Base-by-base conservation (phyloP, 768 basidiomycete genomes). In the Tylopilus subfusipes region DNA sequence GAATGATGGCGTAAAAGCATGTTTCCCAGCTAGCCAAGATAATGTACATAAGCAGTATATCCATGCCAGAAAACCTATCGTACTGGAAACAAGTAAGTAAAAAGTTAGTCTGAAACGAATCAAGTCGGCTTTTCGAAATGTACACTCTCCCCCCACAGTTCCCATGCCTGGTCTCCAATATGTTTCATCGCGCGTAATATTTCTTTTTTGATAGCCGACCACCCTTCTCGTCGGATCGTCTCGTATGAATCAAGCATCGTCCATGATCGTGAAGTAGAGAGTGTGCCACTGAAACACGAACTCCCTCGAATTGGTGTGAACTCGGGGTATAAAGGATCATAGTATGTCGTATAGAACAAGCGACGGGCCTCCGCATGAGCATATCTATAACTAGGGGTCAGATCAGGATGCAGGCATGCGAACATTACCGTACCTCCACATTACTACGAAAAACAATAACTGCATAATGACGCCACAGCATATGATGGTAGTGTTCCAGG, bases 291-390 rank as follows among this genome's bases (percentile, higher is more conserved):
- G 43, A 65, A 64, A 53, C 52, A 61, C 50, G 69, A 59, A 46
- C 38, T 55, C 25, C 54, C 61, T 68, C 66, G 71, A 75, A 79
- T 46, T 42, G 84, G 69, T 65, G 87, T 79, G 50, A 89, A 76
- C 63, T 89, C 84, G 16, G 86, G 84, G 65, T 87, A 81, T 71
- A 88, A 82, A 53, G 89, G 85, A 65, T 92, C 88, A 62, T 86
- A 89, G 60, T 89, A 90, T 54, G 80, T 84, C 56, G 83, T 86
- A 61, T 89, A 75, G 69, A 88, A 90, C 29, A 82, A 72, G 22
- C 80, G 74, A 63, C 68, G 76, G 42, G 85, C 81, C 66, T 44
- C 71, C 61, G 55, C 78, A 76, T 61, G 82, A 57, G 60, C 88
- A 36, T 67, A 72, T 58, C 69, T 70, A 10, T 83, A 44, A 42